Base-by-base conservation (phyloP, 164 flowering plant genomes). In the Magnolia officinalis region DNA sequence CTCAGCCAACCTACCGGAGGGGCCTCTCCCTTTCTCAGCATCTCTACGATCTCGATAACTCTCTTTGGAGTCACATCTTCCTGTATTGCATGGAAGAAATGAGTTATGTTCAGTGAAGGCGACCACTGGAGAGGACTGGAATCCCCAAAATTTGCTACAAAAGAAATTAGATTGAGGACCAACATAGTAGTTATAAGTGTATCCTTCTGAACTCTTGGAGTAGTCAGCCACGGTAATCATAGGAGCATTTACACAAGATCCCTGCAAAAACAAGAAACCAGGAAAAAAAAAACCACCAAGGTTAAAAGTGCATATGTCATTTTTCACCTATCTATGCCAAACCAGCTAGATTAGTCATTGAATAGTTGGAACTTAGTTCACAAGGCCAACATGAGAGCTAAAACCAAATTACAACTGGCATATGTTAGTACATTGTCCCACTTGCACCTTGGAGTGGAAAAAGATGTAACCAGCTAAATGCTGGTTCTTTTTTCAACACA, bases 191-290 rank as follows among this genome's bases (percentile, higher is more conserved):
- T 96, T 90, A 80, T 96, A 96, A 64, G 96, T 89, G 79, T 94
- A 96, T 86, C 97, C 98, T 87, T 94, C 98, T 58, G 99, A 96
- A 72, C 98, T 97, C 74, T 88, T 91, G 74, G 99, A 91, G 85
- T 96, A 96, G 83, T 96, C 99, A 45, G 97, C 99, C 61, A 96
- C 98, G 3, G 98, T 90, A 51, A 96, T 94, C 99, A 96, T 96
- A 11, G 99, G 99, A 84, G 99, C 99, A 88, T 96, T 96, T 68
- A 96, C 99, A 81, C 99, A 96, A 68, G 91, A 87, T 72, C 99
- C 99, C 99, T 92, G 91, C 79, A 26, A 26, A 26, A 26, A 26
- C 29, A 26, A 26, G 29, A 26, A 26, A 78, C 49, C 77, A 50
- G 73, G 45, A 23, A 11, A 61, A 13, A 59, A 1, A 8, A 50